Conservation (phyloP, 441 rosid genomes). For the Jatropha podagrica region DNA sequence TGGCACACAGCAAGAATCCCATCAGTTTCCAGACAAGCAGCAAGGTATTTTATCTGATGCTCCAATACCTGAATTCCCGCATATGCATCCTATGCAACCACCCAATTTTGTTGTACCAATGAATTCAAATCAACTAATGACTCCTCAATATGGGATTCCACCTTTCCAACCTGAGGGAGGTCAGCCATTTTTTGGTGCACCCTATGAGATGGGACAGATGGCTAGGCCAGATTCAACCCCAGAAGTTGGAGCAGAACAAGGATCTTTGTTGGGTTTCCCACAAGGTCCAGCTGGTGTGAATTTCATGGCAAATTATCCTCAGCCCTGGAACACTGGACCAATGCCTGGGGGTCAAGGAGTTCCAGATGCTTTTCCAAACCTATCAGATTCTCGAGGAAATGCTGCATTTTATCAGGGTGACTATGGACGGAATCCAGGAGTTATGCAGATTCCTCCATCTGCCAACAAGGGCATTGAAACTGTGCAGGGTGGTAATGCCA, state of each 20-base stretch:
- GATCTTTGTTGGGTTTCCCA: constrained; percentile 70
- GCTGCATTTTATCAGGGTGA: constrained; percentile 50
- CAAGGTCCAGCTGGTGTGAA: constrained; percentile 51
- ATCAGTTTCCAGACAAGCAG: constrained; percentile 46
- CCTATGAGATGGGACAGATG: constrained; percentile 52
- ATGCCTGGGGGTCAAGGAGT: constrained; percentile 41
- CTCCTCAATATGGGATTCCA: constrained; percentile 56
- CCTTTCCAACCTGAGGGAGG: constrained; percentile 66
- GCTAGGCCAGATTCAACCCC: constrained; percentile 42
- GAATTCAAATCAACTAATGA: constrained; percentile 55
- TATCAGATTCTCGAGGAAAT: constrained; percentile 45
- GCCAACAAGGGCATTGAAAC: constrained; percentile 45
- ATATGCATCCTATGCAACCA: constrained; percentile 63
- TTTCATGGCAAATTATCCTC: constrained; percentile 57
- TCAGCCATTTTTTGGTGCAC: constrained; percentile 60
- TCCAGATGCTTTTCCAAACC: constrained; percentile 44
- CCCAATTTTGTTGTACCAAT: constrained; percentile 59
- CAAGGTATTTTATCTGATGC: constrained; percentile 47
- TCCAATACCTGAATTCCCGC: constrained; percentile 58
- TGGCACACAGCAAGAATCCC: constrained; percentile 48
- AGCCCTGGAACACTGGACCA: constrained; percentile 64
- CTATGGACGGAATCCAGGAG: constrained; percentile 49
- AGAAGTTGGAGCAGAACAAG: constrained; percentile 69
- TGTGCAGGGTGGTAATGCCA: constrained; percentile 33
- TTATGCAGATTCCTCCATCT: constrained; percentile 38